phyloP scores from a whole-genome alignment of 441 rosid genomes.

The Bocquillonia castaneifolia region DNA sequence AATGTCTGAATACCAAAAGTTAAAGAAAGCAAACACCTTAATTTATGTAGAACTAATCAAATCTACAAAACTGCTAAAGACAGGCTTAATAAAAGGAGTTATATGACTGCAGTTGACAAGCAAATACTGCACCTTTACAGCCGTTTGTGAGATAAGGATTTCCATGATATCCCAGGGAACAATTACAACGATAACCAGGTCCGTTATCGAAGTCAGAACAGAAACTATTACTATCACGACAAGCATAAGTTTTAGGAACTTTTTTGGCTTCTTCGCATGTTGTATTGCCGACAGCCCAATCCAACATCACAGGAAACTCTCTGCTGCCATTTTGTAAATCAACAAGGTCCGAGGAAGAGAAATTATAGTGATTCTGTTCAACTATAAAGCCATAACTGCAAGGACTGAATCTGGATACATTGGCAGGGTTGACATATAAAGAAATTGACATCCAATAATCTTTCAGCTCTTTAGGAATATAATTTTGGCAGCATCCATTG shows the following conservation, averaged over 20 bases:
- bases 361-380: neutral
- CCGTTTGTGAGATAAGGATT: neutral
- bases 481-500: constrained; percentile 16
- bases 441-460: fast-evolving
- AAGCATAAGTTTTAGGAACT: neutral
- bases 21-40: no score
- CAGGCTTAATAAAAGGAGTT: no score
- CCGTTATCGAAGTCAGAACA: neutral
- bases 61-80: no score
- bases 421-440: neutral
- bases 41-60: no score
- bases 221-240: neutral
- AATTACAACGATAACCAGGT: neutral
- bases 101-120: no score
- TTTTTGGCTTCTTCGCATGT: neutral
- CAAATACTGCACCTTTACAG: constrained; percentile 3
- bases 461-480: neutral
- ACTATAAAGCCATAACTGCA: constrained; percentile 1
- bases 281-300: neutral
- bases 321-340: neutral
- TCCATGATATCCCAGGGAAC: neutral
- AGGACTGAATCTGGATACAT: neutral
- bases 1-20: constrained; percentile 14
- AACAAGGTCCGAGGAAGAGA: neutral
- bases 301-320: neutral